Percentiles rank a stretch among this genome's conserved stretches.
phyloP scores from a whole-genome alignment of 495 filamentous ascomycete genomes.

The Aspergillus taichungensis region DNA sequence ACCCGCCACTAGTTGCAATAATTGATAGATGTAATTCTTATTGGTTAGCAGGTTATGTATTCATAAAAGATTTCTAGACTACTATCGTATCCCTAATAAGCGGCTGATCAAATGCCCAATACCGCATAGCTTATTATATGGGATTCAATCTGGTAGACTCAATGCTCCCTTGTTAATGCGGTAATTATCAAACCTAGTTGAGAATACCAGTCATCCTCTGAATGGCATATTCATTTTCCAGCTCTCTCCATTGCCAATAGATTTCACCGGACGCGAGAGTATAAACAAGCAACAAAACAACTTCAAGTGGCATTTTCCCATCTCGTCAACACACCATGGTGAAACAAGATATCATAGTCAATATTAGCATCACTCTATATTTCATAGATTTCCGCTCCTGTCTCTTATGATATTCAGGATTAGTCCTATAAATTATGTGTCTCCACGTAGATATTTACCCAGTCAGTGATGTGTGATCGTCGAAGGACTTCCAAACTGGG shows the following conservation, averaged over 20 bases:
- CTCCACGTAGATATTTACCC: background rate
- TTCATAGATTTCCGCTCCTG: background rate
- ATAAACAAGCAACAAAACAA: conserved; percentile 1
- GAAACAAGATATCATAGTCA: background rate
- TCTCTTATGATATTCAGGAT: background rate
- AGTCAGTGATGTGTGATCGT: background rate
- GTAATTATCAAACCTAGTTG: background rate
- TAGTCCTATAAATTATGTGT: background rate
- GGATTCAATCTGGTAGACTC: background rate
- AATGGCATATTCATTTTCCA: background rate
- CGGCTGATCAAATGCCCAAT: background rate
- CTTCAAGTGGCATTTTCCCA: background rate
- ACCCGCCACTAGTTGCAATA: background rate
- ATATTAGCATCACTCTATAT: background rate
- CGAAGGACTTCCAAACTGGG: background rate
- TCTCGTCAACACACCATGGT: background rate
- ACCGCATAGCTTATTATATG: background rate
- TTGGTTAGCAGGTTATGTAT: background rate
- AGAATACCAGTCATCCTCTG: background rate
- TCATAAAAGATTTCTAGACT: background rate
- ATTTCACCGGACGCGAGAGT: background rate
- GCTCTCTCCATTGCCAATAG: background rate
- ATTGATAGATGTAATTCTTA: background rate
- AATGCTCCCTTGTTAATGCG: background rate
- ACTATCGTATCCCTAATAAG: background rate